Base-by-base conservation (phyloP, 306 rosid species). In the Trifolium fragiferum region DNA sequence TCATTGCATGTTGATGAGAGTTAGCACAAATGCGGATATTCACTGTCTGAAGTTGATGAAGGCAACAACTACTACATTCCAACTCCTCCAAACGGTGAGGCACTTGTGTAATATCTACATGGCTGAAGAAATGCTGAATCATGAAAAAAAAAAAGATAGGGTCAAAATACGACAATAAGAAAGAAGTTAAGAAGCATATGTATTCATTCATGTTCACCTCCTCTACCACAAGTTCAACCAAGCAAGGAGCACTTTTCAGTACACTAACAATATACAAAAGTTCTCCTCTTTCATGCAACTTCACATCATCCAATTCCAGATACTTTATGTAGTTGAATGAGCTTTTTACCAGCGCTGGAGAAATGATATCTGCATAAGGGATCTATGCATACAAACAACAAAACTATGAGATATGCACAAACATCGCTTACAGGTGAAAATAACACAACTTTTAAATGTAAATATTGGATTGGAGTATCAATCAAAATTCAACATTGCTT, bases 161-260 rank as follows among this genome's bases (percentile, higher is more conserved):
- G 32, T 27, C 32, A 27, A 27, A 27, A 27, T 3, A 27, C 32
- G 32, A 27, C 4, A 27, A 3, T 27, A 27, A 27, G 32, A 27
- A 27, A 27, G 32, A 27, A 27, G 32, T 4, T 27, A 27, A 27
- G 32, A 27, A 27, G 32, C 5, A 27, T 27, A 27, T 4, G 32
- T 27, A 27, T 27, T 27, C 32, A 27, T 27, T 27, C 32, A 20
- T 57, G 35, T 40, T 55, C 15, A 80, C 76, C 51, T 47, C 76
- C 51, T 47, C 23, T 53, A 80, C 33, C 13, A 12, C 12, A 51
- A 74, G 67, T 30, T 61, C 15, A 38, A 18, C 23, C 73, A 74
- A 41, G 68, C 15, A 25, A 10, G 80, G 53, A 61, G 58, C 63
- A 62, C 68, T 74, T 68, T 58, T 19, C 16, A 74, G 72, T 10